Percentiles rank a stretch among this genome's conserved stretches.
Evolutionary conservation across 2,329 filamentous ascomycete genomes (phyloP).

Genomic region (Xylaria arbuscula): DNA sequence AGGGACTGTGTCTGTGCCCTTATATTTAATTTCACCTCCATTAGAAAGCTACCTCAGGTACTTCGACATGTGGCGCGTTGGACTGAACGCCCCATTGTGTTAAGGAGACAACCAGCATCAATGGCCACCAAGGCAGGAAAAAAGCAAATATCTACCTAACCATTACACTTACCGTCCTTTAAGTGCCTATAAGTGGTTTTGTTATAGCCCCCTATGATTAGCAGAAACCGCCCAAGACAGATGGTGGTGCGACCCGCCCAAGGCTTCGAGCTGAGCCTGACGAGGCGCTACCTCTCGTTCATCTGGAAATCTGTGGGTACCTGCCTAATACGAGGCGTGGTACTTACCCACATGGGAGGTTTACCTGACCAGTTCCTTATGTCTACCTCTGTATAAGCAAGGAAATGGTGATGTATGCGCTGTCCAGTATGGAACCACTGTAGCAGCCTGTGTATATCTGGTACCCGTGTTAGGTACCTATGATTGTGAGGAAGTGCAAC

Average conservation of each 20-base stretch:
- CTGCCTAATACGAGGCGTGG: background rate
- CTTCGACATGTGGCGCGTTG: no score
- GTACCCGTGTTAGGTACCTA: background rate
- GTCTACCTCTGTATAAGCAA: background rate
- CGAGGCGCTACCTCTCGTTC: conserved; percentile 4
- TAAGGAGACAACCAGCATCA: no score
- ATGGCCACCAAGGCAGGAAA: no score
- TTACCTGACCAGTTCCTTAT: background rate
- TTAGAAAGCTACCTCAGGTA: background rate
- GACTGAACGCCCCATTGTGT: no score
- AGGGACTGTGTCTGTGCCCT: no score
- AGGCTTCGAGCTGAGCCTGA: conserved; percentile 30
- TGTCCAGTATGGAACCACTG: background rate
- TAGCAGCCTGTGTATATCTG: no score
- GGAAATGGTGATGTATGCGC: background rate
- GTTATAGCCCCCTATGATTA: background rate
- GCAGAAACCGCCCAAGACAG: conserved; percentile 1
- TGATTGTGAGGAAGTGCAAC: background rate
- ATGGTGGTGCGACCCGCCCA: conserved; percentile 10
- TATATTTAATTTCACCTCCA: background rate
- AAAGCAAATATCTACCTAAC: background rate
- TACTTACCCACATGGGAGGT: no score
- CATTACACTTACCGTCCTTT: background rate
- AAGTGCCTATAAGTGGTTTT: background rate
- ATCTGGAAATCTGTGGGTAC: conserved; percentile 7